Base-by-base conservation (phyloP, 1,284 basidiomycete genomes). In the Boletus mariae region DNA sequence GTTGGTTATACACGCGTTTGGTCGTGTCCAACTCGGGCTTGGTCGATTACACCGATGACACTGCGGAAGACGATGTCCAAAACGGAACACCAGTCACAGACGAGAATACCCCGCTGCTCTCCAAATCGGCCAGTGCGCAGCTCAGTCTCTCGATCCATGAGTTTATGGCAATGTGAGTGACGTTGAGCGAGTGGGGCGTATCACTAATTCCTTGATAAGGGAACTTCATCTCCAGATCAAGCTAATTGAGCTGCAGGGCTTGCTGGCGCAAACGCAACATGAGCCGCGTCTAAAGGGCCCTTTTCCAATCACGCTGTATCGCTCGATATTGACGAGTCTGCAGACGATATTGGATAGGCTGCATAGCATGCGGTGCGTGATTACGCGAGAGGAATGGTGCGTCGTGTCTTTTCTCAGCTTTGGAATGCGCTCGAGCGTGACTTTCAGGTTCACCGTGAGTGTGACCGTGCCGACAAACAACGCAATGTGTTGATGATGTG, bases 211-310 rank as follows among this genome's bases (percentile, higher is more conserved):
- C 23, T 43, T 17, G 17, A 8, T 2, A 44, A 97, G 94, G 92
- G 95, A 98, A 69, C 76, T 98, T 9, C 92, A 97, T 66, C 76
- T 98, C 13, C 96, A 98, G 63, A 86, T 92, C 61, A 87, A 93
- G 63, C 73, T 99, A 35, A 90, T 95, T 45, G 84, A 90, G 63
- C 72, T 97, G 5, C 86, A 92, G 62, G 83, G 80, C 1, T 74
- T 98, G 11, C 76, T 99, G 23, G 82, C 85, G 10, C 92, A 97
- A 62, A 91, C 96, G 0, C 85, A 88, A 61, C 90, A 96, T 64
- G 96, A 99, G 65, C 94, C 94, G 3, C 87, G 96, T 40, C 71
- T 98, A 54, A 99, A 98, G 69, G 94, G 94, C 0, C 92, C 93
- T 0, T 98, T 96, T 71, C 91, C 92, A 47, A 71, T 90, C 57